Evolutionary conservation across 257 asterid genomes (phyloP).

Genomic region (Primulina huaijiensis): DNA sequence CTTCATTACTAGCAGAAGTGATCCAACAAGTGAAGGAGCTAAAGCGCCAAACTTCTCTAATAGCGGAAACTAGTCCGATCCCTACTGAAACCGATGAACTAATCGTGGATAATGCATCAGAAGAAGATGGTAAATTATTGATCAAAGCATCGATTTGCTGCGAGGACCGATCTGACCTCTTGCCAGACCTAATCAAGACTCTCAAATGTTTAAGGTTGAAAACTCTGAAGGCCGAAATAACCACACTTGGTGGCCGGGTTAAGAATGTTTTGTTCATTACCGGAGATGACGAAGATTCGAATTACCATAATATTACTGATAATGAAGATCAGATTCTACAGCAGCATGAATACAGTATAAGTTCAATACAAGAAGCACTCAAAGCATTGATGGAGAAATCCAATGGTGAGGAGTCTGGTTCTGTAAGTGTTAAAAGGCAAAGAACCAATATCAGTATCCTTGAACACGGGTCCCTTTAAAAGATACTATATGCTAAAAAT

Average conservation of each 20-base stretch:
- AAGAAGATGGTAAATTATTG: slow-evolving; percentile 40
- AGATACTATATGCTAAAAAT: not conserved
- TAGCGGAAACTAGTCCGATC: slow-evolving; percentile 49
- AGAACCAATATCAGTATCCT: slow-evolving; percentile 61
- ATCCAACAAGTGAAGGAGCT: slow-evolving; percentile 63
- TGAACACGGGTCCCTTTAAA: slow-evolving; percentile 45
- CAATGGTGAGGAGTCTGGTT: slow-evolving; percentile 54
- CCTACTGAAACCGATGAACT: slow-evolving; percentile 53
- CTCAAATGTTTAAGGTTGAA: slow-evolving; percentile 39
- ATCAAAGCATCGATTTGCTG: slow-evolving; percentile 62
- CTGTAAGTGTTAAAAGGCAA: slow-evolving; percentile 75
- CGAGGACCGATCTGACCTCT: slow-evolving; percentile 56
- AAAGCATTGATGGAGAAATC: slow-evolving; percentile 79
- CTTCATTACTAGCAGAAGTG: slow-evolving; percentile 60
- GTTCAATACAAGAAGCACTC: slow-evolving; percentile 74
- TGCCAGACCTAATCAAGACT: slow-evolving; percentile 55
- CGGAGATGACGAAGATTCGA: not conserved
- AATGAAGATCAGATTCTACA: slow-evolving; percentile 24
- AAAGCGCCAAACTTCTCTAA: slow-evolving; percentile 53
- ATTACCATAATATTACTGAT: not conserved
- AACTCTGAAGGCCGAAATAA: slow-evolving; percentile 55
- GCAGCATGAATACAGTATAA: slow-evolving; percentile 37
- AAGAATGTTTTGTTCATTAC: slow-evolving; percentile 37
- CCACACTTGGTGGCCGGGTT: slow-evolving; percentile 61
- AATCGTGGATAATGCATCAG: slow-evolving; percentile 33